Base-by-base conservation (phyloP, 768 basidiomycete genomes). In the Tylopilus felleus region DNA sequence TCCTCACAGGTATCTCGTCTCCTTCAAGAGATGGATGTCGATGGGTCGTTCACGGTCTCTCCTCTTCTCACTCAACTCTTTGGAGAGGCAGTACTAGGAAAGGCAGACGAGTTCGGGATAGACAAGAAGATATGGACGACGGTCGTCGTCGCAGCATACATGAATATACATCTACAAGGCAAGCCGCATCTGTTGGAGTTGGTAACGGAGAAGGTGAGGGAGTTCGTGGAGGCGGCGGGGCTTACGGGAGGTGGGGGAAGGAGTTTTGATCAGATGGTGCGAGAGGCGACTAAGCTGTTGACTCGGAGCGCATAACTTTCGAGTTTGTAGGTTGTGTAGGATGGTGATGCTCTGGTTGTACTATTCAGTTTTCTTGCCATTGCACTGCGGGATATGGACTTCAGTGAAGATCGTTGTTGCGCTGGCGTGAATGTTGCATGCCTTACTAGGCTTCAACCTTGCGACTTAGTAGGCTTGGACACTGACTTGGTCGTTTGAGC, bases 71-170 rank as follows among this genome's bases (percentile, higher is more conserved):
- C 57, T 0, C 46, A 10, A 14, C 62, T 83, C 33, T 68, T 80
- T 5, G 79, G 79, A 8, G 49, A 61, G 0, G 55, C 52, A 0
- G 69, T 72, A 1, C 45, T 77, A 4, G 54, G 62, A 9, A 72
- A 75, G 55, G 70, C 64, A 1, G 60, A 51, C 16, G 68, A 65
- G 5, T 45, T 65, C 17, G 60, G 61, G n/a, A 63, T 72, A 8
- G 74, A 76, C 42, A 62, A 49, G 21, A 66, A 47, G 10, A 55
- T 77, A 9, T 84, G 82, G 82, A 72, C 77, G 28, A 83, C 81
- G 3, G 73, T 73, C 5, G 65, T 82, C 17, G 74, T 71, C 8
- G 65, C 76, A 23, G 81, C 77, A 1, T 84, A 74, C 53, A 59
- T 84, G 62, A 60, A 66, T 56, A 73, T 59, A 38, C 67, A 71